Percentiles rank a stretch among this genome's conserved stretches.
phyloP scores from a whole-genome alignment of 371 early-diverging fungal species.

The Capillidium rhysosporum region DNA sequence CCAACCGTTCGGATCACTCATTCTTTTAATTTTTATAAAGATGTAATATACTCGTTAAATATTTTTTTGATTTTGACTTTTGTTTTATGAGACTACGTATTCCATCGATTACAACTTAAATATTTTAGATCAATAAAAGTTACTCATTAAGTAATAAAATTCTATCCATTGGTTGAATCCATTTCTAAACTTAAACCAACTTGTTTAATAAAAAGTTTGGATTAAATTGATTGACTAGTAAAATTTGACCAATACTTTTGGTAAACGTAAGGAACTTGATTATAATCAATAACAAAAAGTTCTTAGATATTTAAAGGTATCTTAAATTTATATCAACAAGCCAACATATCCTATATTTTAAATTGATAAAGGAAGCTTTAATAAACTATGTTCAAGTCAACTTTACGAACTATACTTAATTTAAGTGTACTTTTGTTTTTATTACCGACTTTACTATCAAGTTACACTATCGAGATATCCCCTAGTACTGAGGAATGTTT shows the following conservation, averaged over 20 bases:
- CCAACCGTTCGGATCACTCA: neutral
- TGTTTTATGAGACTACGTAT: neutral
- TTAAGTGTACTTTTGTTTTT: neutral
- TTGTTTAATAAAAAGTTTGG: too few relatives aligned
- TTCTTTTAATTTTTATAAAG: neutral
- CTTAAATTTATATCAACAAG: too few relatives aligned
- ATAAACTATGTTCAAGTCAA: neutral
- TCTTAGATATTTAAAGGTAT: too few relatives aligned
- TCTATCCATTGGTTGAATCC: too few relatives aligned
- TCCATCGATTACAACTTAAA: neutral
- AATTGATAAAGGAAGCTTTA: neutral
- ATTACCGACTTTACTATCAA: neutral
- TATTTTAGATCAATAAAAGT: neutral
- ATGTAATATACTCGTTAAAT: neutral
- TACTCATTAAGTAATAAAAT: neutral
- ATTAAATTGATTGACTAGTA: too few relatives aligned
- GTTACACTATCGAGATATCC: neutral
- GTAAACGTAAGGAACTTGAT: too few relatives aligned
- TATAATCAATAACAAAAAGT: too few relatives aligned
- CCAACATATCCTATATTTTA: neutral
- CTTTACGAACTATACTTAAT: neutral
- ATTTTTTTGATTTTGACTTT: neutral
- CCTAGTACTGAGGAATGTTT: neutral
- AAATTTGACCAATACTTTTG: too few relatives aligned
- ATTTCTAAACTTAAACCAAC: too few relatives aligned